Evolutionary conservation across 2,329 filamentous ascomycete genomes (phyloP), one percentile per base, ranked within the genome.

Genomic region (Emergomyces orientalis): DNA sequence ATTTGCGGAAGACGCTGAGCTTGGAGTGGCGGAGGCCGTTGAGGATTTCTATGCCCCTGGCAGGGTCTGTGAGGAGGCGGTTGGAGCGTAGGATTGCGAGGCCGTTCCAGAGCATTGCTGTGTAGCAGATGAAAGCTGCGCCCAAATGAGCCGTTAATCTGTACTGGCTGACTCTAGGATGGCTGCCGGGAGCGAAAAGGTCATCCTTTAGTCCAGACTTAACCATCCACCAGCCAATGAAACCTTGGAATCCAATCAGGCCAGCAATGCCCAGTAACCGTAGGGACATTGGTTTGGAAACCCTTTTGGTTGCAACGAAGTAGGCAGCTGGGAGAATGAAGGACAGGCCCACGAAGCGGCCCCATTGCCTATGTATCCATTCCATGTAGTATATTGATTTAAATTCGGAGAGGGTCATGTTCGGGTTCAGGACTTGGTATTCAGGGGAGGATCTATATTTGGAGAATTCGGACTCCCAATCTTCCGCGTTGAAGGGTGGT

Each of bases 381-480:
- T 99, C 94, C 94, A 97, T 97, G 76, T 89, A 99, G 83, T 97
- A 99, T 68, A 99, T 99, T 74, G 94, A 88, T 77, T 97, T 97
- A 80, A 97, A 99, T 74, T 99, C 94, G 63, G 87, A 84, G 63
- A 99, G 81, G 39, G 84, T 88, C 94, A 99, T 99, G 74, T 90
- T 85, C 39, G 92, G 88, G 78, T 99, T 99, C 69, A 99, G 83
- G 65, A 91, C 84, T 72, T 89, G 86, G 79, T 93, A 99, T 77
- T 99, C 94, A 65, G 94, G 94, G 25, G 91, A 96, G 52, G 88
- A 85, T 67, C 88, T 88, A 81, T 99, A 99, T 77, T 95, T 94
- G 62, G 86, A 81, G 78, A 97, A 99, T 72, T 97, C 94, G 67
- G 87, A 86, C 69, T 96, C 88, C 94, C 94, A 99, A 72, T 93